Conservation (phyloP, 2,329 filamentous ascomycete genomes). For the Phialocephala sp. region DNA sequence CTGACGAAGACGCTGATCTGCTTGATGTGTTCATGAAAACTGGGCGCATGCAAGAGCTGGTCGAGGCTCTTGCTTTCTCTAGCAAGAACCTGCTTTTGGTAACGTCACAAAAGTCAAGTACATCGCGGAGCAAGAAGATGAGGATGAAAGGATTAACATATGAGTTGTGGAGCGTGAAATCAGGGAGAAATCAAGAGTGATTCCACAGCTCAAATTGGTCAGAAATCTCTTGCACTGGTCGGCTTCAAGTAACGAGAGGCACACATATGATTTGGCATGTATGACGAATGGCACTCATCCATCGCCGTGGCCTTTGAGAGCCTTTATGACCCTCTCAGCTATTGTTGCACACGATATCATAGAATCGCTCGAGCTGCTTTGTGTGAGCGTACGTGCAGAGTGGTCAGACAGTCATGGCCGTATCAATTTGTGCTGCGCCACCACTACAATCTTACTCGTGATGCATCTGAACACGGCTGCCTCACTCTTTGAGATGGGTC, state of each 20-base stretch:
- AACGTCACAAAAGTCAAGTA: constrained; percentile 55
- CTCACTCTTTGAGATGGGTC: constrained; percentile 1
- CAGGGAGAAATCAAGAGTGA: not conserved
- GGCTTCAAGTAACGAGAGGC: not conserved
- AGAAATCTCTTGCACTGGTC: not conserved
- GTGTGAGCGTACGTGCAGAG: not conserved
- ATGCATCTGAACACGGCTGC: not conserved
- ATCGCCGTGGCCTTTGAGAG: too few relatives aligned
- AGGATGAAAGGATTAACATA: constrained; percentile 67
- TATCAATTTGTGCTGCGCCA: constrained; percentile 25
- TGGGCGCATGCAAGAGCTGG: constrained; percentile 74
- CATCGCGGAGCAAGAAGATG: constrained; percentile 61
- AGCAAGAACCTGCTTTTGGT: constrained; percentile 50
- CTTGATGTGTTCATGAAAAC: constrained; percentile 67
- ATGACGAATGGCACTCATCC: not conserved
- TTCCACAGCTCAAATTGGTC: not conserved
- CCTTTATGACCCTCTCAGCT: too few relatives aligned
- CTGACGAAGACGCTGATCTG: constrained; percentile 71
- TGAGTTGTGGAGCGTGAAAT: constrained; percentile 58
- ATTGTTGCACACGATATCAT: constrained; percentile 13
- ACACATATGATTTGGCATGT: constrained; percentile 1
- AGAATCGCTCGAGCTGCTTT: not conserved
- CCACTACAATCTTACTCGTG: not conserved
- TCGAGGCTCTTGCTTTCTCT: constrained; percentile 70
- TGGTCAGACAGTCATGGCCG: constrained; percentile 8